Percentiles rank a stretch among this genome's conserved stretches.
Evolutionary conservation across 768 basidiomycete species (phyloP).

Genomic region (Amanita brunnescens): DNA sequence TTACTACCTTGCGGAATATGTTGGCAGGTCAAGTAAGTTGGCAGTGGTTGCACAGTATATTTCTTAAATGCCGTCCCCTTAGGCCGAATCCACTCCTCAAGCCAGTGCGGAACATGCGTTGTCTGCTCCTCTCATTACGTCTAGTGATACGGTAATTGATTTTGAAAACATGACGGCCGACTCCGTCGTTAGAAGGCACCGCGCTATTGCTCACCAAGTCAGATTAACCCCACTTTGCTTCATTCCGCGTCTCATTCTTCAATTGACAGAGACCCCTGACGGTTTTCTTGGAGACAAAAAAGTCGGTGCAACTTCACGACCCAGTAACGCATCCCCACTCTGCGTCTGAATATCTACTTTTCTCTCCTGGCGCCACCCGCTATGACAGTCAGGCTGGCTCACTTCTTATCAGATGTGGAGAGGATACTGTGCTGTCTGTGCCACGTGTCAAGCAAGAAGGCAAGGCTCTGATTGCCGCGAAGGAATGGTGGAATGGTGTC

Average conservation of each 20-base stretch:
- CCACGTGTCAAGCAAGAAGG: constrained; percentile 54
- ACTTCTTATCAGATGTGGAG: constrained; percentile 49
- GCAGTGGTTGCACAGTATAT: background rate
- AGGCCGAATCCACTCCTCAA: constrained; percentile 50
- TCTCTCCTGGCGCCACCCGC: constrained; percentile 31
- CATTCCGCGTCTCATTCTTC: background rate
- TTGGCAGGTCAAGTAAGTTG: constrained; percentile 38
- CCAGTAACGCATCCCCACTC: constrained; percentile 15
- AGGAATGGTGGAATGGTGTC: constrained; percentile 76
- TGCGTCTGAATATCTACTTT: constrained; percentile 10
- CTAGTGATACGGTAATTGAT: constrained; percentile 42
- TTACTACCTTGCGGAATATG: constrained; percentile 60
- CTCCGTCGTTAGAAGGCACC: constrained; percentile 42
- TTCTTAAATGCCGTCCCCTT: background rate
- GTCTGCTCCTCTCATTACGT: constrained; percentile 53
- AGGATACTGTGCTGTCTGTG: constrained; percentile 43
- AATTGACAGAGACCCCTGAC: constrained; percentile 23
- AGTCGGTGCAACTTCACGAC: constrained; percentile 32
- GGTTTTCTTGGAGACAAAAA: constrained; percentile 24
- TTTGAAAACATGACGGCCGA: constrained; percentile 51
- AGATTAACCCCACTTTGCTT: background rate
- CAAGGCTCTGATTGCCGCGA: constrained; percentile 41
- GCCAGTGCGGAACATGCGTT: constrained; percentile 22
- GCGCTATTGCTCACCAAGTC: constrained; percentile 68
- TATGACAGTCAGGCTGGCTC: constrained; percentile 31